A percentile compares a stretch with the other conserved stretches of the same genome.
phyloP scores from a whole-genome alignment of 2,329 filamentous ascomycete genomes.

The Nigrospora sphaerica region DNA sequence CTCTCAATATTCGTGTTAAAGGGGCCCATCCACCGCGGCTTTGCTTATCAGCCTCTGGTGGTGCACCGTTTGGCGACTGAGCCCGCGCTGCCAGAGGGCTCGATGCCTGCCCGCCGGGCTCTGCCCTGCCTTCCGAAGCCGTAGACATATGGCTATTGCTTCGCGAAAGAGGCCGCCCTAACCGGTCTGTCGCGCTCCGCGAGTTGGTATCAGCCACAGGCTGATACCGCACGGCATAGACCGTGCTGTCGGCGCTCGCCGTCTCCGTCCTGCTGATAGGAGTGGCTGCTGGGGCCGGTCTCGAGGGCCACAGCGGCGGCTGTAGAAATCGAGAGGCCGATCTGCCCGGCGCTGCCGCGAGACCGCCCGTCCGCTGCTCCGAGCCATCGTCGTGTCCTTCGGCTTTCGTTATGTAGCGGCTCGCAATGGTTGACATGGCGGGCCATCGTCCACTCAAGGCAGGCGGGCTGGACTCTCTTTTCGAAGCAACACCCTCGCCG shows the following conservation, averaged over 20 bases:
- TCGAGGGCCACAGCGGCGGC: constrained; percentile 46
- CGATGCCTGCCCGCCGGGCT: constrained; percentile 7
- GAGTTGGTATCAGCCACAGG: constrained; percentile 45
- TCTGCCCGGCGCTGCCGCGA: constrained; percentile 12
- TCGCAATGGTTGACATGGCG: constrained; percentile 30
- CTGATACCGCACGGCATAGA: constrained; percentile 57
- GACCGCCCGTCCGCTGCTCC: constrained; percentile 9
- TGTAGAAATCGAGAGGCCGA: constrained; percentile 30
- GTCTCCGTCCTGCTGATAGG: constrained; percentile 57
- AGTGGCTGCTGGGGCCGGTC: constrained; percentile 47
- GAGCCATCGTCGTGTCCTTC: constrained; percentile 4
- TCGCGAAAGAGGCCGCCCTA: constrained; percentile 23
- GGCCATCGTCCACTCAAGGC: constrained; percentile 30
- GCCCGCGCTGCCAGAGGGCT: constrained; percentile 1
- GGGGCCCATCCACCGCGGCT: constrained; percentile 10
- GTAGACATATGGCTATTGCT: constrained; percentile 25
- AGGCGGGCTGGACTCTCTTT: constrained; percentile 6
- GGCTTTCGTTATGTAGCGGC: constrained; percentile 25
- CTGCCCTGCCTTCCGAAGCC: constrained; percentile 6
- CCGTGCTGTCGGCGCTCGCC: constrained; percentile 55
- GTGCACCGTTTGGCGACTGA: too few species aligned
- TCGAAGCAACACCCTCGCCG: constrained; percentile 21
- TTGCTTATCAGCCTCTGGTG: neutral
- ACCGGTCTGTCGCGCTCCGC: constrained; percentile 32
- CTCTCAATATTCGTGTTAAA: constrained; percentile 11